Percentiles rank a stretch among this genome's conserved stretches.
phyloP scores from a whole-genome alignment of 345 rosid species.

The Lepidium africanum region DNA sequence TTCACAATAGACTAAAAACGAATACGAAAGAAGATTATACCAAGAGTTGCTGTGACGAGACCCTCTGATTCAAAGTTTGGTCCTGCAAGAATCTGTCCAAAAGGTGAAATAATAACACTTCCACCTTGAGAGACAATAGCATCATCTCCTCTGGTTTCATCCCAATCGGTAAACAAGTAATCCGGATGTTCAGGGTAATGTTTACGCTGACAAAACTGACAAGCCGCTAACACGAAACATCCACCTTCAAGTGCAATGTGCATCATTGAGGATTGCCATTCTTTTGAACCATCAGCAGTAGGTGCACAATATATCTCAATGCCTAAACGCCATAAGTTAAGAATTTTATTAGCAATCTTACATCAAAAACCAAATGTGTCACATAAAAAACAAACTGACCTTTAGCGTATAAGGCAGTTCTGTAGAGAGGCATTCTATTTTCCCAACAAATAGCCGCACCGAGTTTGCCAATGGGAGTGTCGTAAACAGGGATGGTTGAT shows the following conservation, averaged over 20 bases:
- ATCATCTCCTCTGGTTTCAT: constrained; percentile 43
- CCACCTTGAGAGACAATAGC: constrained; percentile 83
- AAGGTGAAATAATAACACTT: constrained; percentile 81
- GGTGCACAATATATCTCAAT: constrained; percentile 89
- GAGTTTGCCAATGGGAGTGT: constrained; percentile 69
- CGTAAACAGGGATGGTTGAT: constrained; percentile 76
- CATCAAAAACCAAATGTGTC: not conserved
- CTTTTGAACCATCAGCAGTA: constrained; percentile 61
- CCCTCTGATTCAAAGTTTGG: constrained; percentile 91
- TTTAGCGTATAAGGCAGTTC: constrained; percentile 82
- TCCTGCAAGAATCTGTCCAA: constrained; percentile 71
- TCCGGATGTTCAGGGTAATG: constrained; percentile 81
- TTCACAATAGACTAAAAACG: not conserved
- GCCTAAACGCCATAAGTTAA: constrained; percentile 28
- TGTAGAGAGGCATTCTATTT: constrained; percentile 81
- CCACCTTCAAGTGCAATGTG: constrained; percentile 91
- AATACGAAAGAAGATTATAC: constrained; percentile 28
- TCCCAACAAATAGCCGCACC: constrained; percentile 97
- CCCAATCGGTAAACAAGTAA: constrained; percentile 44
- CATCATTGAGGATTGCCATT: constrained; percentile 78
- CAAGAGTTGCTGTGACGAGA: constrained; percentile 76
- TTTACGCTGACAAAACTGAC: constrained; percentile 65
- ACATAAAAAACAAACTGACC: constrained; percentile 27
- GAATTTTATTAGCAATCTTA: not conserved
- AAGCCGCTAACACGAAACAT: constrained; percentile 77